These are phyloP conservation scores for Ustilago nuda DNA, from an alignment of 1,284 basidiomycete genomes.

Conservation along the genomic window DNA sequence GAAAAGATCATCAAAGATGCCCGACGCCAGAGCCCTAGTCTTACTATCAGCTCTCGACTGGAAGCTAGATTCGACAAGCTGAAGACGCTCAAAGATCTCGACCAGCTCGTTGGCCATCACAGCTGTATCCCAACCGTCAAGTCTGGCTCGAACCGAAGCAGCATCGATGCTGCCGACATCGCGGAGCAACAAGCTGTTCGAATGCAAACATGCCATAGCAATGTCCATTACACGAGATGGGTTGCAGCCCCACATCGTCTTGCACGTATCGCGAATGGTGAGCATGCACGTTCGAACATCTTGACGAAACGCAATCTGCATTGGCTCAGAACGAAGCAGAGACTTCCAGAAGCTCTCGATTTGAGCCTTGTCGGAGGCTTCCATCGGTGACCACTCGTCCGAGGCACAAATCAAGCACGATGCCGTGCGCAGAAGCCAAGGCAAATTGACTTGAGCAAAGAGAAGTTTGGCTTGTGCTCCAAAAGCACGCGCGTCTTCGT, in stretches of 20 bases:
- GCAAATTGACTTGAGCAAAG: constrained; percentile 34
- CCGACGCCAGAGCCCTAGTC: constrained; percentile 40
- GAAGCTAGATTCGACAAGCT: constrained; percentile 46
- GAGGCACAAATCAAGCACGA: constrained; percentile 36
- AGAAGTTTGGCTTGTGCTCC: constrained; percentile 39
- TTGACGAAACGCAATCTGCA: constrained; percentile 44
- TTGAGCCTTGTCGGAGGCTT: constrained; percentile 17
- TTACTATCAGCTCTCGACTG: constrained; percentile 51
- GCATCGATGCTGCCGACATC: constrained; percentile 29
- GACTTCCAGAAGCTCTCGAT: constrained; percentile 32
- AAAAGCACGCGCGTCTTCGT: constrained; percentile 32
- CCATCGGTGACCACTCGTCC: constrained; percentile 15
- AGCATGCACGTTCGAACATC: constrained; percentile 28
- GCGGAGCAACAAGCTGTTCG: constrained; percentile 37
- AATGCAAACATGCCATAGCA: constrained; percentile 33
- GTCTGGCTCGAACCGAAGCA: constrained; percentile 22
- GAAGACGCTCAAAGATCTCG: constrained; percentile 47
- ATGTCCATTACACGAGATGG: constrained; percentile 26
- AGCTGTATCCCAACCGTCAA: constrained; percentile 42
- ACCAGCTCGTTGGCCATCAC: constrained; percentile 44
- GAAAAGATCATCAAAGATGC: constrained; percentile 46
- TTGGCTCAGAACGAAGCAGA: constrained; percentile 30
- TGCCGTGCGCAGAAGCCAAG: constrained; percentile 16
- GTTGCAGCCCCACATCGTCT: constrained; percentile 46
- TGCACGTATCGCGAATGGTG: constrained; percentile 37